These are phyloP conservation scores for Rhododendron ovatum DNA, from an alignment of 148 eudicot species.

Conservation along the genomic window DNA sequence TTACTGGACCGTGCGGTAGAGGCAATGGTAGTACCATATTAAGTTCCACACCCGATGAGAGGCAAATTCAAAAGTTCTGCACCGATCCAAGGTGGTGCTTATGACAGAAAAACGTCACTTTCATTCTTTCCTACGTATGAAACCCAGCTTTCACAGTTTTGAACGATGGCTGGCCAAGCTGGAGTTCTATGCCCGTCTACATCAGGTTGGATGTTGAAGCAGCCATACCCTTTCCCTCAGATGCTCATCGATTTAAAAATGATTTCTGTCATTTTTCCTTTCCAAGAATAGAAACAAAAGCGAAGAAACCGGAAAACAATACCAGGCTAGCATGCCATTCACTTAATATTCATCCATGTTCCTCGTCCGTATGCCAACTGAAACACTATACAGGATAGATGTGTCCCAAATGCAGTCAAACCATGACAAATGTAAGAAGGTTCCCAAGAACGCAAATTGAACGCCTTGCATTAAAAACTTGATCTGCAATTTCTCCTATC, in stretches of 20 bases:
- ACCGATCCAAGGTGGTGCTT: neutral
- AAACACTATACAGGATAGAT: neutral
- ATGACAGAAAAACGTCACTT: neutral
- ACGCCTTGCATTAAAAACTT: neutral
- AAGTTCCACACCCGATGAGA: neutral
- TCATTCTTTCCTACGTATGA: neutral
- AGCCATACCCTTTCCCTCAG: neutral
- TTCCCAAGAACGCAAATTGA: neutral
- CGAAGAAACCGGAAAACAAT: neutral
- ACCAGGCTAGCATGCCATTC: neutral
- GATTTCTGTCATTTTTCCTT: neutral
- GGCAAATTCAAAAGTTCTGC: neutral
- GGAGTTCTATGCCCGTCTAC: neutral
- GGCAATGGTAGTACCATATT: neutral
- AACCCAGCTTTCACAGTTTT: neutral
- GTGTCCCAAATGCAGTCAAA: neutral
- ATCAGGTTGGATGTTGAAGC: neutral
- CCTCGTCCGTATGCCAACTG: neutral
- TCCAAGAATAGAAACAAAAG: neutral
- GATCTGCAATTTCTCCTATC: slow-evolving; percentile 2
- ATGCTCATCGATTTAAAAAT: neutral
- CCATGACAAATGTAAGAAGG: neutral
- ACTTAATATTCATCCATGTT: neutral
- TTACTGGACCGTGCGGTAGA: neutral
- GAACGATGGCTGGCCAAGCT: neutral